A percentile compares a stretch with the other conserved stretches of the same genome.
Conservation (phyloP, 148 eudicot genomes). For the Chenopodium suecicum region DNA sequence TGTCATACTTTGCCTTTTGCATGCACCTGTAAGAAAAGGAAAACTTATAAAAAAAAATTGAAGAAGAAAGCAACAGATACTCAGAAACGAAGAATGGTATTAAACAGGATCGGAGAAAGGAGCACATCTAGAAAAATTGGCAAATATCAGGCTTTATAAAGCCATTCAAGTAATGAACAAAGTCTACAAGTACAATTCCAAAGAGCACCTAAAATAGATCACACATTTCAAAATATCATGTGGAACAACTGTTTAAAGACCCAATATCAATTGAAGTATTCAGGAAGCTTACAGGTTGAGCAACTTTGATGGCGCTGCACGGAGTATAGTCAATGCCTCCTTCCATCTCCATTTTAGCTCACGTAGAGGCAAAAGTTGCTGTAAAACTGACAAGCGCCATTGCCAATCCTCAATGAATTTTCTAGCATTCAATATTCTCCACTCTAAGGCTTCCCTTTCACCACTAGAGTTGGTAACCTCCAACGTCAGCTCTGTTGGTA, state of each 20-base stretch:
- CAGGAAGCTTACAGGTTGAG: conserved; percentile 84
- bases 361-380: conserved; percentile 78
- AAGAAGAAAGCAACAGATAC: background rate
- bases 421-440: conserved; percentile 75
- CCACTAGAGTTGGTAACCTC: conserved; percentile 48
- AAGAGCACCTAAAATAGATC: background rate
- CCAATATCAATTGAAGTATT: background rate
- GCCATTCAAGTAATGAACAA: background rate
- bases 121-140: background rate
- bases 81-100: background rate
- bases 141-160: background rate
- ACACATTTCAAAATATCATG: background rate
- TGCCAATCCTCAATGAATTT: conserved; percentile 89
- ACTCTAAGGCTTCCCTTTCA: conserved; percentile 71
- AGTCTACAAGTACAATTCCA: background rate
- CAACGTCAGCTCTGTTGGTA: conserved; percentile 52
- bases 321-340: conserved; percentile 83
- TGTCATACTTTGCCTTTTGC: conserved; percentile 90
- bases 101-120: conserved; percentile 4
- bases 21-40: conserved; percentile 65
- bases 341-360: conserved; percentile 96
- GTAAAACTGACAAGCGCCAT: conserved; percentile 93
- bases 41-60: background rate
- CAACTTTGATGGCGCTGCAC: conserved; percentile 95
- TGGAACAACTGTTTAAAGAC: background rate